Base-by-base conservation (phyloP, 768 basidiomycete species). In the Tylopilus plumbeoviolaceoides region DNA sequence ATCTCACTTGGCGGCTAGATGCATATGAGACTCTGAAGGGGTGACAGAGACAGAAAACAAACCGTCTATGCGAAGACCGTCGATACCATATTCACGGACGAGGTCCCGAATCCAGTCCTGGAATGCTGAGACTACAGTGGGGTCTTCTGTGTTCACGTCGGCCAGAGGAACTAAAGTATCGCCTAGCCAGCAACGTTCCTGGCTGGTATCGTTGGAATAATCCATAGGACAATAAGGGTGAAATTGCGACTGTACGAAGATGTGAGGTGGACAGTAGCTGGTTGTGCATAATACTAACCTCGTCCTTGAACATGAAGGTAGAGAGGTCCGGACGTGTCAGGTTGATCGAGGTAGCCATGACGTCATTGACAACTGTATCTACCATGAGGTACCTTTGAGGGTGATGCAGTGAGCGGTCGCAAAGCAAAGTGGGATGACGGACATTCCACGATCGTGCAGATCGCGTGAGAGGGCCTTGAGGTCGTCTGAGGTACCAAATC, bases 1-100 rank as follows among this genome's bases (percentile, higher is more conserved):
- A n/a, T 20, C 52, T 42, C 62, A 73, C 73, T 72, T 70, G 21
- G 70, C 70, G 50, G 69, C 66, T 70, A 54, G 31, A 21, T 15
- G 8, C 55, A 18, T 12, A 35, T 59, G 7, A 47, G 50, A 38
- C 12, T 9, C 28, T 35, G 47, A 31, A 10, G 8, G 50, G 17
- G 43, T 5, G 43, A 23, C 7, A 44, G 27, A 27, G 3, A 5
- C 49, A 41, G 28, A 27, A 12, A 6, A 53, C 74, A 54, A 44
- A 73, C 76, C 89, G 64, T 93, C 91, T 65, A 94, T 87, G 45
- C 91, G 84, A 53, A 95, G 79, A n/a, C 91, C 89, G 65, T 94
- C 91, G 54, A 95, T 84, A 27, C 71, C 72, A 65, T 87, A 92
- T 55, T 84, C 82, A 50, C 79, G 56, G 28, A 93, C 85, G 17